Evolutionary conservation across 1,284 basidiomycete genomes (phyloP), one percentile per base, ranked within the genome.

Genomic region (Irpex lacteus): DNA sequence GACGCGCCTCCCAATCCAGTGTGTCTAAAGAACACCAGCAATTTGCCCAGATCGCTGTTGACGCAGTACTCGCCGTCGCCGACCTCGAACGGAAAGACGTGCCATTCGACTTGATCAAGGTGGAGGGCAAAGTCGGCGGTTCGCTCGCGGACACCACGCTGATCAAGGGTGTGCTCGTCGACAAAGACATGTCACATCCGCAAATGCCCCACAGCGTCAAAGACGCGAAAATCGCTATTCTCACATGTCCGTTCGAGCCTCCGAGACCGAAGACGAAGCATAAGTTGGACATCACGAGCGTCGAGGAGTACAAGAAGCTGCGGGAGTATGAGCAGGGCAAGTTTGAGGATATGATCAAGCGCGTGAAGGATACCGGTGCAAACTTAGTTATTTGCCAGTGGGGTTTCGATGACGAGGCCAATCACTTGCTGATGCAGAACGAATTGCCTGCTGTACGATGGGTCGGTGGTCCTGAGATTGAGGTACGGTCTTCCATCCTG

Each of bases 371-470:
- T 73, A 92, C 95, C n/a, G 97, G 98, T 37, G 96, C 98, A 32
- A 99, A 99, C 78, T 80, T 99, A 64, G 97, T 99, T 70, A 98
- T 99, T 71, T 99, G 97, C 78, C 98, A 99, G 77, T 99, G 97
- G 97, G 97, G 97, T 68, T 99, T 99, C 75, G 97, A 99, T 74
- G 98, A 99, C 76, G 97, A 99, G 81, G 97, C 97, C 63, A 99
- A 99, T 76, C 97, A 99, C 76, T 73, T 99, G 73, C 79, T 99
- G 70, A 95, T 99, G 90, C 96, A 98, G 81, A 98, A 98, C 74
- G 92, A 96, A 13, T 82, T 99, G 53, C 98, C 97, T 52, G 95
- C 97, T n/a, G 97, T 99, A 26, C 86, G 97, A 75, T 99, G 98
- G 97, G 97, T 99, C 63, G 97, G 97, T 67, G 98, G 97, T 19